Evolutionary conservation across 805 yeast genomes (phyloP), one percentile per base, ranked within the genome.

Genomic region (Komagataella mondaviorum): DNA sequence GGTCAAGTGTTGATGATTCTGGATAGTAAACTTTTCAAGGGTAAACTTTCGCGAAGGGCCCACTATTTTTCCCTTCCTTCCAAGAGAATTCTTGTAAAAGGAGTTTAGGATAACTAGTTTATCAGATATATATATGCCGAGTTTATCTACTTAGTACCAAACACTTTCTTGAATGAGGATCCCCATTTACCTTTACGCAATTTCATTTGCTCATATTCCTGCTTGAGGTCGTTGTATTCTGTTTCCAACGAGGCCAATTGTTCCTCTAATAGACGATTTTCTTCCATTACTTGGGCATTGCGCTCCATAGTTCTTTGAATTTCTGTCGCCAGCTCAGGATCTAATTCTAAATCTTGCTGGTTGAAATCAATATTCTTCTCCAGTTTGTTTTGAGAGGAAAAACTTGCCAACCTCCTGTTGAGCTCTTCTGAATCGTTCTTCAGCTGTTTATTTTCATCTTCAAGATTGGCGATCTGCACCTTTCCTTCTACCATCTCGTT

Each of bases 401-500:
- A 59, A 18, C 66, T 63, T n/a, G 56, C 58, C 17, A 70, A 52
- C 49, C 78, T 70, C 45, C 66, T 57, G 47, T 71, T 71, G 47
- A 83, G 66, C 8, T 73, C 78, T 1, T 63, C 66, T 45, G 83
- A 75, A 51, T 72, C 76, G 1, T 63, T 61, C 23, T 68, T 63
- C 49, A 89, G 67, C 47, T 81, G 86, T 23, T 70, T 74, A 54
- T 87, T 86, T 53, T 88, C 95, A 58, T 87, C 91, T 49, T 76
- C 71, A 23, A 91, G 64, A 39, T 84, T 83, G 2, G 95, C 96
- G 23, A 85, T 71, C 51, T 72, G 76, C 45, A 90, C 77, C 60
- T 93, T 82, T 45, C 86, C 83, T 55, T 79, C 80, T 39, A 91
- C 88, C 81, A 93, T 79, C 56, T 82, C 88, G 66, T 90, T 91